phyloP scores from a whole-genome alignment of 2,329 filamentous ascomycete genomes.

The Aspergillus pseudonomiae region DNA sequence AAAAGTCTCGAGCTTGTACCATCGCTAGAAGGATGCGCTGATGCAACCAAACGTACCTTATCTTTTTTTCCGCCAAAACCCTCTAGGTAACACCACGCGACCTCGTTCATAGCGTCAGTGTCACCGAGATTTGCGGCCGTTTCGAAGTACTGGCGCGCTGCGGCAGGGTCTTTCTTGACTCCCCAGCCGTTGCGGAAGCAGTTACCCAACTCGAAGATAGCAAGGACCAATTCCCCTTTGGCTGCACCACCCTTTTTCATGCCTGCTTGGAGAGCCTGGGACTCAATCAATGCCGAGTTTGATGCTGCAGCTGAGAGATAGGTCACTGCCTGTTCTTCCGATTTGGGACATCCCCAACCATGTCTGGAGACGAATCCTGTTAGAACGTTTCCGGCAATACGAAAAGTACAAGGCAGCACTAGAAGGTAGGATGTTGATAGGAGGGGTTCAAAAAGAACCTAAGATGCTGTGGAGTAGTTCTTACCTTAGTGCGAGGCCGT shows the following conservation, averaged over 20 bases:
- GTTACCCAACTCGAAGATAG: slow-evolving; percentile 83
- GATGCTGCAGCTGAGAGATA: slow-evolving; percentile 88
- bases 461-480: slow-evolving; percentile 25
- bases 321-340: slow-evolving; percentile 73
- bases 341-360: slow-evolving; percentile 82
- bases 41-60: slow-evolving; percentile 69
- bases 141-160: slow-evolving; percentile 91
- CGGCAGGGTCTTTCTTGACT: slow-evolving; percentile 79
- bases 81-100: slow-evolving; percentile 91
- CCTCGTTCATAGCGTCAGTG: slow-evolving; percentile 96
- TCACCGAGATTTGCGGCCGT: slow-evolving; percentile 96
- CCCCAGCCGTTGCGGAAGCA: slow-evolving; percentile 94
- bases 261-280: slow-evolving; percentile 80
- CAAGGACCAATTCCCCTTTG: slow-evolving; percentile 93
- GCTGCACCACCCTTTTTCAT: slow-evolving; percentile 91
- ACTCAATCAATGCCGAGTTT: slow-evolving; percentile 86
- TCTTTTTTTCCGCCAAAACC: slow-evolving; percentile 98
- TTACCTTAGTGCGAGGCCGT: slow-evolving; percentile 85
- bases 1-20: not conserved
- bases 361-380: slow-evolving; percentile 60
- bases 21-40: not conserved
- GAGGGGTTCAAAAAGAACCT: not conserved
- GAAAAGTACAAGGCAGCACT: not conserved
- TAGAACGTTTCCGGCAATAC: not conserved
- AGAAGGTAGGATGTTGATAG: no score